Base-by-base conservation (phyloP, 345 rosid genomes). In the Carallia pectinifolia region DNA sequence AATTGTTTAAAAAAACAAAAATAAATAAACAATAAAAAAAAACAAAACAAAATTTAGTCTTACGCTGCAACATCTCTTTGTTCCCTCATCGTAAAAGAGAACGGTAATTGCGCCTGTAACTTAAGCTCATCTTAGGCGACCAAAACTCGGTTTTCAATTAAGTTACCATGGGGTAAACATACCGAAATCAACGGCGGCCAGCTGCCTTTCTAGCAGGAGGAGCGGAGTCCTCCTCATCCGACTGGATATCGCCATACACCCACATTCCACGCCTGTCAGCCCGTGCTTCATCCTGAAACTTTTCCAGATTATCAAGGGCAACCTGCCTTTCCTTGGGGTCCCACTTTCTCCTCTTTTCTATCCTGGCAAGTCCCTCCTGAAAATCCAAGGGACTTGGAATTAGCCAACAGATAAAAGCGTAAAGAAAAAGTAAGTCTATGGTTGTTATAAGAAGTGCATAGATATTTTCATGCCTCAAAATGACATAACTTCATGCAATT, bases 321-420 rank as follows among this genome's bases (percentile, higher is more conserved):
- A 78, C 77, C 73, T 84, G 81, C 71, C 86, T 88, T 19, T 89
- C 90, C 81, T 76, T 92, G 16, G 86, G 68, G 68, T 89, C 97
- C 93, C 93, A 90, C 76, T 62, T 89, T 87, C 66, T 92, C 73
- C 87, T 87, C 76, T 89, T 90, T 79, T 92, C 99, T 79, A 90
- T 72, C 81, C 96, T 87, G 34, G 97, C 97, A 30, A 95, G 85
- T 76, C 99, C 99, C 69, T 90, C 97, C 99, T 92, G 85, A 66
- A 81, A 76, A n/a, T 65, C 10, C 38, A 18, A 67, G 4, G 19
- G 23, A 31, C 33, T 7, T 6, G 50, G 39, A 23, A 50, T 71
- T 30, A 71, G 71, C 50, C 39, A 67, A 27, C 18, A 7, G 27
- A 15, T 17, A 39, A 23, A 18, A 6, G 55, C 29, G 27, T 5